These are phyloP conservation scores for Ganoderma resinaceum DNA, from an alignment of 1,284 basidiomycete species.

Conservation along the genomic window DNA sequence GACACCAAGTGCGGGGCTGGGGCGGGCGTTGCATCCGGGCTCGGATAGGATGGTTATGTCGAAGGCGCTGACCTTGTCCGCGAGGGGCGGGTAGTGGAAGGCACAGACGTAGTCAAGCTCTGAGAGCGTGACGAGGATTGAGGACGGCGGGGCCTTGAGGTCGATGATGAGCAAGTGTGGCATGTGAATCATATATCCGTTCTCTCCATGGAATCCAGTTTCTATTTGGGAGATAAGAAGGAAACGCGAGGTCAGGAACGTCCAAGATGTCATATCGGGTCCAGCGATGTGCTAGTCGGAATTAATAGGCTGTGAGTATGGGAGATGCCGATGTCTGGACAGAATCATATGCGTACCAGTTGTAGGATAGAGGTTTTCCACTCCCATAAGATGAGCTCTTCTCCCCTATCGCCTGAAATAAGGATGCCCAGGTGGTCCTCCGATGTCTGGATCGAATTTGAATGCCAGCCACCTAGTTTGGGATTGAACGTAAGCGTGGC, in stretches of 20 bases:
- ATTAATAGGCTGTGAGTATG: conserved; percentile 25
- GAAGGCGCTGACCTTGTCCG: conserved; percentile 35
- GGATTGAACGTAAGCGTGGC: conserved; percentile 43
- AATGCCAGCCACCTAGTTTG: conserved; percentile 35
- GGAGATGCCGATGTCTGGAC: neutral
- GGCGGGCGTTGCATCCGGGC: conserved; percentile 56
- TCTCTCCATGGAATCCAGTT: conserved; percentile 17
- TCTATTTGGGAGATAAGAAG: conserved; percentile 35
- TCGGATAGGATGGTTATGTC: conserved; percentile 60
- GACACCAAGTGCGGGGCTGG: conserved; percentile 41
- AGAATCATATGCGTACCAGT: conserved; percentile 45
- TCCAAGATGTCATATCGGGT: conserved; percentile 48
- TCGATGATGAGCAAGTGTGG: conserved; percentile 42
- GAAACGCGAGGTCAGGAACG: conserved; percentile 46
- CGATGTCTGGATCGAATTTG: conserved; percentile 57
- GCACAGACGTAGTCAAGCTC: conserved; percentile 44
- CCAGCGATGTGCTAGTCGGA: conserved; percentile 30
- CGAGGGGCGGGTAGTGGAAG: conserved; percentile 50
- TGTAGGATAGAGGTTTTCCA: conserved; percentile 59
- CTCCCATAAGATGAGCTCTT: conserved; percentile 65
- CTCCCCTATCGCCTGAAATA: conserved; percentile 41
- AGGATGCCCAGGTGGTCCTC: conserved; percentile 56
- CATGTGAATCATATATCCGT: conserved; percentile 2
- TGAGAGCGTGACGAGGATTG: conserved; percentile 38
- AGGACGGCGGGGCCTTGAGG: conserved; percentile 25